Base-by-base conservation (phyloP, 2,329 filamentous ascomycete genomes). In the Paracamarosporium sp. region DNA sequence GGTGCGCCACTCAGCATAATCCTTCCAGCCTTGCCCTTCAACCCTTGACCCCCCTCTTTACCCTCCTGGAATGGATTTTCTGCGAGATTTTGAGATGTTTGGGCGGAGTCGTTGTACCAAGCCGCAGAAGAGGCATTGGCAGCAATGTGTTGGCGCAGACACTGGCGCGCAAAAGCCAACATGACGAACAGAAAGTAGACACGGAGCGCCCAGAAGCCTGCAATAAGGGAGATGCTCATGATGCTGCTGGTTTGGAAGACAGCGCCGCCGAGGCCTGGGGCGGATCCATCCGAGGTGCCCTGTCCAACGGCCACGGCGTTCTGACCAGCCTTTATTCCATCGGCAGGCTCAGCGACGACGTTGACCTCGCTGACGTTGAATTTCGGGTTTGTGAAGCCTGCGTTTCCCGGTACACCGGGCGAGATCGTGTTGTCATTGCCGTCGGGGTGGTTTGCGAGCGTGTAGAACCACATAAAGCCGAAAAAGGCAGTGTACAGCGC, bases 121-220 rank as follows among this genome's bases (percentile, higher is more conserved):
- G 80, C 77, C 13, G 80, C 69, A 22, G 65, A 68, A 6, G 80
- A 80, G 15, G 80, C 75, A 62, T 72, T 77, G 30, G 70, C 69
- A 31, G 83, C 79, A 48, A 90, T 83, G 73, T 91, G 87, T 65
- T 88, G 88, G 57, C 90, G 85, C 48, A 97, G 79, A 13, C 91
- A 89, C 71, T 89, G 86, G 61, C 92, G 86, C 3, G 93, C 92
- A 75, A 91, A 95, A 6, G 91, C 88, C 78, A 96, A 88, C 74
- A 96, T 87, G 53, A 97, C 85, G 35, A 97, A 81, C 65, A 90
- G 87, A 68, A 96, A 93, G 80, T 97, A 97, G 28, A 93, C 76
- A 28, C 93, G 85, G 38, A 96, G 81, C 12, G 89, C 81, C 78
- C 90, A 96, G 62, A 97, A 85, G 1, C 84, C 77, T 30, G 85